phyloP scores from a whole-genome alignment of 805 yeast species.

The Pichia cephalocereana region DNA sequence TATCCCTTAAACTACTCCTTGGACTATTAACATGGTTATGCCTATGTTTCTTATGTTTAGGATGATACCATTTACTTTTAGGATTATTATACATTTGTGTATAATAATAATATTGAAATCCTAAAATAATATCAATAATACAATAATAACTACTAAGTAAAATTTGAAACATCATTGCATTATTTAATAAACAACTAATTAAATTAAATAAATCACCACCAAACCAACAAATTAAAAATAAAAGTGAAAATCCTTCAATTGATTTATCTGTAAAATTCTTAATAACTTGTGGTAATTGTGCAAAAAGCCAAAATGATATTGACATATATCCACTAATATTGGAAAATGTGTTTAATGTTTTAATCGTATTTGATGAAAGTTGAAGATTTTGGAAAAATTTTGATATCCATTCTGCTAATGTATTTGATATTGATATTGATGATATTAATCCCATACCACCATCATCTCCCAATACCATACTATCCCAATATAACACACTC shows the following conservation, averaged over 20 bases:
- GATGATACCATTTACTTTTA: conserved; percentile 20
- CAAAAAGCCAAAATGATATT: conserved; percentile 57
- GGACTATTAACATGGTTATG: conserved; percentile 8
- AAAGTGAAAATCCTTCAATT: conserved; percentile 58
- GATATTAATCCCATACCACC: too few species aligned
- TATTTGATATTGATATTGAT: too few species aligned
- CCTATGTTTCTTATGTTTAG: conserved; percentile 13
- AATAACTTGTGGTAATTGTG: conserved; percentile 63
- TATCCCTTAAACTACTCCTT: conserved; percentile 15
- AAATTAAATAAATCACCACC: conserved; percentile 53
- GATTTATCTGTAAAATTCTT: conserved; percentile 49
- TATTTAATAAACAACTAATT: conserved; percentile 36
- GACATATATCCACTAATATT: conserved; percentile 30
- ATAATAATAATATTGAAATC: conserved; percentile 41
- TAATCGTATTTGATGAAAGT: background rate
- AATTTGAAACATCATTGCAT: conserved; percentile 40
- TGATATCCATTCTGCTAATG: too few species aligned
- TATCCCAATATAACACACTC: too few species aligned
- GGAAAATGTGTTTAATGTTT: conserved; percentile 14
- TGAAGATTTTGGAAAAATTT: background rate
- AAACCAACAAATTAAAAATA: conserved; percentile 55
- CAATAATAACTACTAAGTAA: conserved; percentile 40
- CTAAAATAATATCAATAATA: conserved; percentile 36
- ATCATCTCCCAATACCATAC: too few species aligned
- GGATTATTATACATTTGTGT: conserved; percentile 31